Evolutionary conservation across 2,329 filamentous ascomycete genomes (phyloP), one percentile per base, ranked within the genome.

Genomic region (Colletotrichum sublineola): DNA sequence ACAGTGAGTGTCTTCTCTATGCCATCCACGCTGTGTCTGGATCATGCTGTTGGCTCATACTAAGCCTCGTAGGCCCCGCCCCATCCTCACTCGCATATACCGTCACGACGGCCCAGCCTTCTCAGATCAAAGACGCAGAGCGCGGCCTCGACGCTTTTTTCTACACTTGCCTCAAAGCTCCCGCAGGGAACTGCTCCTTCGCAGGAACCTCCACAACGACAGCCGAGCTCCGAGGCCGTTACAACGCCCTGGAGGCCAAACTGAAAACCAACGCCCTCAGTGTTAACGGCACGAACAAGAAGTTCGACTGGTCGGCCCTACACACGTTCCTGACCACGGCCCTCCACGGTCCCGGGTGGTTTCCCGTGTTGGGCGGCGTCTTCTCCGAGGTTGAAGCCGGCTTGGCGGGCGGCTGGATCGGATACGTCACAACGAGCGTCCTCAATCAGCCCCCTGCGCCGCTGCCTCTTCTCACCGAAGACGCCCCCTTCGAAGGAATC

Each of bases 231-330:
- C 52, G 67, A 18, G 11, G 50, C 18, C 60, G 67, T 15, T 68
- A 68, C 50, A 42, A 11, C 2, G 8, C 60, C 0, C 60, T 68
- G 24, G 60, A 68, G 9, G 31, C 60, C 33, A 44, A 52, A 12
- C 31, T 68, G 3, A 68, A 20, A n/a, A 64, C 48, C 20, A 18
- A 42, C 5, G 42, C 67, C 60, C 12, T 64, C 5, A 44, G 8
- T 18, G 61, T 52, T 15, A n/a, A 50, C 0, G 67, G 67, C 60
- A 31, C 33, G 3, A 52, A 40, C 11, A 20, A 29, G 11, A 68
- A 44, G 5, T 64, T 68, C 60, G 67, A 68, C 67, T 68, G 67
- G 60, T 68, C 67, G 33, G 67, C 60, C 7, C 60, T 68, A 12
- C 66, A 64, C 52, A 50, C 14, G 20, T 64, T 68, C 42, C 33